Base-by-base conservation (phyloP, 768 basidiomycete genomes). In the Sutorius australiensis region DNA sequence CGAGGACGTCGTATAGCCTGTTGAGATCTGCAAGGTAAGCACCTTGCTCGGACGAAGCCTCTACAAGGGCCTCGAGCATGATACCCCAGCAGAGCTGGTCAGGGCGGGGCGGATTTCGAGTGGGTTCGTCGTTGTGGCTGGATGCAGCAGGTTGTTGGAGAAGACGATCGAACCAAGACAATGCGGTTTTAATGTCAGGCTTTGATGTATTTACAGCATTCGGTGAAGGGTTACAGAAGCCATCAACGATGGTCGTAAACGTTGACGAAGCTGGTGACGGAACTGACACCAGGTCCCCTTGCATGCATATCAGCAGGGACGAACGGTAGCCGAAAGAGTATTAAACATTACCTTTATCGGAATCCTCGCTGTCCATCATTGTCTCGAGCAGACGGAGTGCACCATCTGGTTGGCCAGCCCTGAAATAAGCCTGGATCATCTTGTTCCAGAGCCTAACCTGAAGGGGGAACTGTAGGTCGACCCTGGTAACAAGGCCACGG, bases 361-460 rank as follows among this genome's bases (percentile, higher is more conserved):
- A 37, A 31, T 48, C 54, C 6, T 58, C 64, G 1, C 78, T 72
- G 51, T 80, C 75, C 67, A 92, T 72, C 87, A 93, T 92, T 56
- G 77, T 69, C 50, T 87, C 83, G 38, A 94, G 71, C 3, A 93
- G 67, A 21, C 67, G 80, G 10, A 92, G 61, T 9, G 84, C 92
- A 41, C 78, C 79, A 19, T 80, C 81, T 0, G 86, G 77, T 46
- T 82, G 70, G 1, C 83, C 83, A 36, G 74, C 78, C 36, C 73
- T 76, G 74, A 94, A 86, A 67, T 89, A 86, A 0, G 83, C 78
- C 44, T 82, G 76, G 33, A 94, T 82, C 85, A 92, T 90, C 60
- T 79, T 74, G 58, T 89, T 88, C 82, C 82, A 92, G 2, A 85
- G 72, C 36, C 73, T 64, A 41, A 86, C 70, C 46, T 78, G 76